Conservation (phyloP, 352 stramenopile genomes). For the Phytophthora boehmeriae region DNA sequence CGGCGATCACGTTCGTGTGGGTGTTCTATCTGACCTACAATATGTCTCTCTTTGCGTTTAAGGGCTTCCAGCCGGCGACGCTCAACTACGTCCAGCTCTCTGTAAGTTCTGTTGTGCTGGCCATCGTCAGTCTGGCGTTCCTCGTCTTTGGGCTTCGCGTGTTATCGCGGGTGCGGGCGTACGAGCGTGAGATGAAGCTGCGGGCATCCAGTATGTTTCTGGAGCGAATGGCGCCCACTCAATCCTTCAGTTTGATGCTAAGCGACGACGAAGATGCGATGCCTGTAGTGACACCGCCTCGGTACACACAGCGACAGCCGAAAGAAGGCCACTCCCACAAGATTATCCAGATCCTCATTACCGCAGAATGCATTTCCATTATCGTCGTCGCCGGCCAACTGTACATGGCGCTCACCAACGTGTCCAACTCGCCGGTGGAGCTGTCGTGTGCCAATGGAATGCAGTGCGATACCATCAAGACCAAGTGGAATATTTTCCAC, state of each 20-base stretch:
- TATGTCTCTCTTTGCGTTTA: conserved; percentile 34
- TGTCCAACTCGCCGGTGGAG: conserved; percentile 35
- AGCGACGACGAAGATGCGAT: conserved; percentile 31
- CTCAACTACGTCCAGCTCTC: conserved; percentile 40
- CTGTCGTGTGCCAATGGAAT: conserved; percentile 61
- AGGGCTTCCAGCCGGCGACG: conserved; percentile 34
- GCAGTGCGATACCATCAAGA: conserved; percentile 42
- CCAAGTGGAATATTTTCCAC: conserved; percentile 40
- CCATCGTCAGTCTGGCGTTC: conserved; percentile 25
- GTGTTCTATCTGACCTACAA: conserved; percentile 36
- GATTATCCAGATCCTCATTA: conserved; percentile 38
- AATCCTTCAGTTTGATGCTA: conserved; percentile 30
- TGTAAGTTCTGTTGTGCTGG: conserved; percentile 23
- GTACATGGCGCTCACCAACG: conserved; percentile 39
- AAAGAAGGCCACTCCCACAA: conserved; percentile 28
- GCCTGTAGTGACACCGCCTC: conserved; percentile 23
- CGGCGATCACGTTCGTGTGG: conserved; percentile 32
- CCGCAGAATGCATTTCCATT: conserved; percentile 27
- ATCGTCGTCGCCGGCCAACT: conserved; percentile 43
- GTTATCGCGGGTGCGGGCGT: conserved; percentile 28
- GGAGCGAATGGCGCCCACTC: conserved; percentile 30
- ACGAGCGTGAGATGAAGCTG: conserved; percentile 35
- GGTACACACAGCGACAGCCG: conserved; percentile 11
- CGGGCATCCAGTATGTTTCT: conserved; percentile 25
- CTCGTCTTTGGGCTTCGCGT: conserved; percentile 35